Evolutionary conservation across 2,329 filamentous ascomycete genomes (phyloP), one percentile per base, ranked within the genome.

Genomic region (Epichloe scottii): DNA sequence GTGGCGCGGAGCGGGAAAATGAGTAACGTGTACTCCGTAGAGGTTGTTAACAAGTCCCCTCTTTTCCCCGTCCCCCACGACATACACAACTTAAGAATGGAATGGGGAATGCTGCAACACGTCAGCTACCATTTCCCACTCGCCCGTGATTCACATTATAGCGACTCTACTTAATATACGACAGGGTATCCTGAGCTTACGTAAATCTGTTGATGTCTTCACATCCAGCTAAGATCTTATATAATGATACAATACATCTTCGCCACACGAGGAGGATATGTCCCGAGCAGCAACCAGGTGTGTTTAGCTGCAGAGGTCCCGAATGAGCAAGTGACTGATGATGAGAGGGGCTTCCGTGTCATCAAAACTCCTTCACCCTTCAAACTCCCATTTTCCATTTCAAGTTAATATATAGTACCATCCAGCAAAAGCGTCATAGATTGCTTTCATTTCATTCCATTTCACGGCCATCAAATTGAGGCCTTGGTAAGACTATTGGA

Each of bases 191-290:
- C 3, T 30, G 26, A 30, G 26, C n/a, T n/a, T n/a, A n/a, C 26
- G 26, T 30, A 8, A 10, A 30, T 30, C 8, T 43, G 23, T 43
- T 7, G 26, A 19, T 41, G 21, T 15, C 7, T 15, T 41, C 46
- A 41, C 5, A 35, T 48, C 26, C 17, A 41, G 21, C 33, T 17
- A 49, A 49, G 40, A 30, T 26, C 19, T 34, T 23, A 3, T 17
- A 42, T 51, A 37, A 48, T 55, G 50, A 55, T 66, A 66, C 60
- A 66, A 55, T 63, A 63, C 61, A 65, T 61, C 46, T 56, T 50
- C 45, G 44, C 51, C 53, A 55, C 48, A 51, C 51, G 50, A 51
- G 34, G 56, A 45, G 47, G 15, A 57, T 58, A 53, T 44, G 30
- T 17, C 34, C 21, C 12, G 46, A 45, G 41, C 23, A 48, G 40